Evolutionary conservation across 139 green algal species (phyloP).

Genomic region (Trebouxia sp.): DNA sequence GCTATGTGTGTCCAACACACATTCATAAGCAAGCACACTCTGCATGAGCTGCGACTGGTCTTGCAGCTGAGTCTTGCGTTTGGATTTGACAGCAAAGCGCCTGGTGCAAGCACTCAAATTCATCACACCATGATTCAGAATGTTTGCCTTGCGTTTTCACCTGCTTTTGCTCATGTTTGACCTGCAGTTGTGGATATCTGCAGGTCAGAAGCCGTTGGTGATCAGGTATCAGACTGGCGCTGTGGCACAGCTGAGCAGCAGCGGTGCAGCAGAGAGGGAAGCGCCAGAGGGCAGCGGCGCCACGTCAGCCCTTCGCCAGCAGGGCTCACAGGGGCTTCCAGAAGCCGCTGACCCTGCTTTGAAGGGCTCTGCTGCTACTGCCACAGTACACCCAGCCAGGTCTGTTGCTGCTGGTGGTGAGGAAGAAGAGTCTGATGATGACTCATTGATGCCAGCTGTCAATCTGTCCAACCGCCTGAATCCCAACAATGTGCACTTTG

Average conservation of each 20-base stretch:
- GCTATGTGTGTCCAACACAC: too few species aligned
- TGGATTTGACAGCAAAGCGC: too few species aligned
- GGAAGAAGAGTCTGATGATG: slow-evolving; percentile 24
- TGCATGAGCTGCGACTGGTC: too few species aligned
- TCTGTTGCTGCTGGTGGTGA: neutral
- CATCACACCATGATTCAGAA: too few species aligned
- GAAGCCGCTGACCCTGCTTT: neutral
- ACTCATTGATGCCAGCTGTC: slow-evolving; percentile 32
- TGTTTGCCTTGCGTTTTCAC: too few species aligned
- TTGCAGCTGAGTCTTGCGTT: too few species aligned
- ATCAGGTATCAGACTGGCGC: slow-evolving; percentile 73
- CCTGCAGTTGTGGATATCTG: neutral
- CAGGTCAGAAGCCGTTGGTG: slow-evolving; percentile 59
- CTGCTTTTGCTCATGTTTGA: too few species aligned
- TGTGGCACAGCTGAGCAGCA: neutral
- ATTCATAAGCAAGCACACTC: too few species aligned
- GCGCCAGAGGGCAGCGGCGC: neutral
- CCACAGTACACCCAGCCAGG: neutral
- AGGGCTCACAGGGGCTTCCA: neutral
- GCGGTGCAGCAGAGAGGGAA: neutral
- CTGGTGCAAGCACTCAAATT: too few species aligned
- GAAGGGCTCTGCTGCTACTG: neutral
- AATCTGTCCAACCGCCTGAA: slow-evolving; percentile 84
- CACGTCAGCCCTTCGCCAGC: neutral
- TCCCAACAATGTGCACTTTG: slow-evolving; percentile 81